Evolutionary conservation across 371 early-diverging fungal genomes (phyloP).

Genomic region (Hamiltosporidium tvaerminnensis): DNA sequence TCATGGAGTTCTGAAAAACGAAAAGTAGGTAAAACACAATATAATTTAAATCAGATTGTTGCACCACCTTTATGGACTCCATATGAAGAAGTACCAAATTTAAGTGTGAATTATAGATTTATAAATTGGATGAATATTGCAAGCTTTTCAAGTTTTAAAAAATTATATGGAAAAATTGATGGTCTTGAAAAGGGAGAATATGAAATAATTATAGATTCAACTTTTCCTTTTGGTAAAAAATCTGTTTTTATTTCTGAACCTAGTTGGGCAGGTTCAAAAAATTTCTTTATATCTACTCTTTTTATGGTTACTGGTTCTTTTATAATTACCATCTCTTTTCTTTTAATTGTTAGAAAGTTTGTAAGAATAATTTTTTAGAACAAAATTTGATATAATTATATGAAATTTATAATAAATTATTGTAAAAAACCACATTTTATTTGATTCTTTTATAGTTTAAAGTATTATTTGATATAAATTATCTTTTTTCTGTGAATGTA

Average conservation of each 20-base stretch:
- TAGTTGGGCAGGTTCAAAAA: slow-evolving; percentile 25
- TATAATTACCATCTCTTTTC: too few relatives aligned
- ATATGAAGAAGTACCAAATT: slow-evolving; percentile 2
- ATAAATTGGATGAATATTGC: slow-evolving; percentile 46
- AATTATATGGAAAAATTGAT: slow-evolving; percentile 38
- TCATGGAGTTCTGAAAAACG: slow-evolving; percentile 15
- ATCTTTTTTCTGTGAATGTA: too few relatives aligned
- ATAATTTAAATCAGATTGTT: slow-evolving; percentile 30
- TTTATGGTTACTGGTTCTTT: slow-evolving; percentile 25
- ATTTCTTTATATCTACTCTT: slow-evolving; percentile 22
- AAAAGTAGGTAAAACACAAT: slow-evolving; percentile 27
- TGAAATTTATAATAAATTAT: too few relatives aligned
- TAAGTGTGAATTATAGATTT: slow-evolving; percentile 33
- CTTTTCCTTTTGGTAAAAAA: slow-evolving; percentile 19
- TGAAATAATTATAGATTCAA: slow-evolving; percentile 28
- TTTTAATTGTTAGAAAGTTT: too few relatives aligned
- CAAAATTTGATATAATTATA: too few relatives aligned
- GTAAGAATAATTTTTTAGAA: too few relatives aligned
- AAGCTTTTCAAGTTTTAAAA: slow-evolving; percentile 33
- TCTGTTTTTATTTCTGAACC: slow-evolving; percentile 11
- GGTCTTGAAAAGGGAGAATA: slow-evolving; percentile 19
- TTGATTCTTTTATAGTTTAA: too few relatives aligned
- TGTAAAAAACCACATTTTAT: too few relatives aligned
- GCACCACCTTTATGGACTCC: slow-evolving; percentile 31
- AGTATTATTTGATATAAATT: too few relatives aligned